Evolutionary conservation across 1,284 basidiomycete species (phyloP).

Genomic region (Leccinum subrobustum): DNA sequence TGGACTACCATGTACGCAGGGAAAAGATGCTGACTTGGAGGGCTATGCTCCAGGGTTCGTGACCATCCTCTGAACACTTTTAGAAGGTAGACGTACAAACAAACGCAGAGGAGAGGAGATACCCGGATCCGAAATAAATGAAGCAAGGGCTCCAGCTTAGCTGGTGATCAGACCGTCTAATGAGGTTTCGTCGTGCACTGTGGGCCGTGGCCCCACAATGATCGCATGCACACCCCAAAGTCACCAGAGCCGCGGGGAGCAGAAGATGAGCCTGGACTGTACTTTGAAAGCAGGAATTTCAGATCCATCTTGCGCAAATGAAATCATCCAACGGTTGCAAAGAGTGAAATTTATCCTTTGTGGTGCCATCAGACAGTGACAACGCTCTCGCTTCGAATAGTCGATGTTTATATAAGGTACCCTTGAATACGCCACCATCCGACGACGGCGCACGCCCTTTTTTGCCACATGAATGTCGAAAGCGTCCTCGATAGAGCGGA

Average conservation of each 20-base stretch:
- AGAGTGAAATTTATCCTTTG: conserved; percentile 6
- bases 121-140: conserved; percentile 10
- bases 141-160: background rate
- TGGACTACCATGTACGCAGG: background rate
- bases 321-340: conserved; percentile 9
- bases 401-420: conserved; percentile 3
- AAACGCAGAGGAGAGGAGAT: conserved; percentile 2
- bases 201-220: background rate
- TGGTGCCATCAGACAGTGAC: background rate
- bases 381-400: conserved; percentile 8
- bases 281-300: conserved; percentile 10
- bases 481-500: conserved; percentile 11
- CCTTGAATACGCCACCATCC: conserved; percentile 1
- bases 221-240: background rate
- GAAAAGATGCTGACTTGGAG: conserved; percentile 7
- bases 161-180: background rate
- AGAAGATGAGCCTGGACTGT: conserved; percentile 2
- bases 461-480: conserved; percentile 12
- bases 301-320: conserved; percentile 11
- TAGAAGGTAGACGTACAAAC: conserved; percentile 8
- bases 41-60: background rate
- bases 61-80: background rate
- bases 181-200: conserved; percentile 3
- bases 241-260: conserved; percentile 15
- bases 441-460: conserved; percentile 8